Conservation (phyloP, 1,284 basidiomycete species). For the Coniophora puteana region DNA sequence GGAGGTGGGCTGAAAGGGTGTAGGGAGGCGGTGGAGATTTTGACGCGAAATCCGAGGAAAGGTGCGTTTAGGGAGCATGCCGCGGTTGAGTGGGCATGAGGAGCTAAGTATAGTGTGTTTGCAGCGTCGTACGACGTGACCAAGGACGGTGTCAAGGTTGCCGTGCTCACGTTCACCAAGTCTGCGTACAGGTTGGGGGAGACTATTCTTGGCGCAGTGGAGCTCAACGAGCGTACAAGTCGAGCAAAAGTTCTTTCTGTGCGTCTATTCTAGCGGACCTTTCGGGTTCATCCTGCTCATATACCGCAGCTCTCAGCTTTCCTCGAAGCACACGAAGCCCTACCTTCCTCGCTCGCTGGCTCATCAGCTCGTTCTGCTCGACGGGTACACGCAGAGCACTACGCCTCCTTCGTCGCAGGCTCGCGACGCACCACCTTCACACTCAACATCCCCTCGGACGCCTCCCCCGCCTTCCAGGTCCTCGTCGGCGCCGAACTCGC, state of each 20-base stretch:
- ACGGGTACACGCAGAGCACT: conserved; percentile 80
- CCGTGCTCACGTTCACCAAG: conserved; percentile 88
- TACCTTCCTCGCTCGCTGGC: conserved; percentile 56
- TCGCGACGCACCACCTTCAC: conserved; percentile 77
- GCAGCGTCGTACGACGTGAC: conserved; percentile 91
- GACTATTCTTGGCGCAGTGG: conserved; percentile 84
- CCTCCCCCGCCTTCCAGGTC: conserved; percentile 77
- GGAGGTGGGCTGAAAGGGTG: conserved; percentile 62
- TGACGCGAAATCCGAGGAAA: conserved; percentile 87
- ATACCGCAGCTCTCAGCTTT: conserved; percentile 69
- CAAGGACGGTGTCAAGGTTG: conserved; percentile 85
- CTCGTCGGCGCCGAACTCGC: conserved; percentile 32
- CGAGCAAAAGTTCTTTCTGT: conserved; percentile 73
- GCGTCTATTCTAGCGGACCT: conserved; percentile 13
- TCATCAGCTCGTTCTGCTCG: conserved; percentile 43
- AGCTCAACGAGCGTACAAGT: conserved; percentile 67
- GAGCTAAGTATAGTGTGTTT: too few species aligned
- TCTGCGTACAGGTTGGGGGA: conserved; percentile 87
- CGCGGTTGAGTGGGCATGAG: too few species aligned
- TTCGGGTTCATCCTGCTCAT: conserved; percentile 3
- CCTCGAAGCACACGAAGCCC: conserved; percentile 80
- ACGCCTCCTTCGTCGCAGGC: conserved; percentile 68
- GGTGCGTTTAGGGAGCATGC: too few species aligned
- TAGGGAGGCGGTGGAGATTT: conserved; percentile 86
- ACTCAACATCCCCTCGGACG: conserved; percentile 87